Evolutionary conservation across 345 rosid genomes (phyloP).

Genomic region (Balakata baccata): DNA sequence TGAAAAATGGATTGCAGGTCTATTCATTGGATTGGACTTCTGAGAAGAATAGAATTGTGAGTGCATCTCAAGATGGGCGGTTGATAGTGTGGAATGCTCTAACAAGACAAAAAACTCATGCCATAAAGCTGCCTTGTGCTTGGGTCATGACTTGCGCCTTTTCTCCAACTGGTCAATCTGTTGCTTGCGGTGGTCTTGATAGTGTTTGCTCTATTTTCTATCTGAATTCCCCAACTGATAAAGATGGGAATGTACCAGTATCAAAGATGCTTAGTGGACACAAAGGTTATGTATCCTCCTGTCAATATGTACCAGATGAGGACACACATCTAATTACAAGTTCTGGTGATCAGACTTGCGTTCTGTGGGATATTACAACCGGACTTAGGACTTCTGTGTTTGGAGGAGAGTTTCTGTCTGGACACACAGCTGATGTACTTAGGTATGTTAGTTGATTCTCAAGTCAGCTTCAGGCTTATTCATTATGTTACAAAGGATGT

Average conservation of each 20-base stretch:
- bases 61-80: conserved; percentile 96
- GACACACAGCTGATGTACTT: conserved; percentile 93
- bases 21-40: conserved; percentile 90
- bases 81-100: conserved; percentile 94
- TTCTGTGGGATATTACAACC: conserved; percentile 90
- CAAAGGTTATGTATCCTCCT: conserved; percentile 85
- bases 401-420: conserved; percentile 96
- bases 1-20: conserved; percentile 46
- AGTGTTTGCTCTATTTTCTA: conserved; percentile 88
- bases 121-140: conserved; percentile 91
- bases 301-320: conserved; percentile 92
- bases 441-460: conserved; percentile 46
- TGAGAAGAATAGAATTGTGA: conserved; percentile 79
- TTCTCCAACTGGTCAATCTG: conserved; percentile 87
- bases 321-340: conserved; percentile 81
- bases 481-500: neutral
- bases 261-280: conserved; percentile 84
- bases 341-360: conserved; percentile 91
- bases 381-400: conserved; percentile 92
- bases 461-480: conserved; percentile 7
- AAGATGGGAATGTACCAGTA: conserved; percentile 73
- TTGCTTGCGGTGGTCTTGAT: conserved; percentile 97
- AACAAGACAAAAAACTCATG: conserved; percentile 96
- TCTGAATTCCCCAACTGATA: conserved; percentile 77
- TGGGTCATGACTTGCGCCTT: conserved; percentile 99